These are phyloP conservation scores for Quercus wislizeni DNA, from an alignment of 306 rosid species.

Conservation along the genomic window DNA sequence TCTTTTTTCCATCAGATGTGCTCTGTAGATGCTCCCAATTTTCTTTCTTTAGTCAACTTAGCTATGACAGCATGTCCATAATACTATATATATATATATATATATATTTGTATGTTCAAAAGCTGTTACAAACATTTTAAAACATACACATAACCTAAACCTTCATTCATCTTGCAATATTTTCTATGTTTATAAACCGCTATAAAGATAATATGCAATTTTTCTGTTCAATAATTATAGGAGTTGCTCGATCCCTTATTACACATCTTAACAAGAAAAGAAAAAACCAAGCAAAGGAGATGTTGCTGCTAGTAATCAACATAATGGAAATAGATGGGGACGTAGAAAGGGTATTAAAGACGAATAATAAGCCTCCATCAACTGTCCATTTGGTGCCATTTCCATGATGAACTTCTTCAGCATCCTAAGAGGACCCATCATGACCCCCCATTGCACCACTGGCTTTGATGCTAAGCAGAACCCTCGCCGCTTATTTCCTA, in stretches of 20 bases:
- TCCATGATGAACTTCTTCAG: constrained; percentile 69
- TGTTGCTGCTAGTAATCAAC: constrained; percentile 34
- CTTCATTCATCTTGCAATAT: not conserved
- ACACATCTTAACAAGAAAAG: constrained; percentile 1
- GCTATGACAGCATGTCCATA: too few species aligned
- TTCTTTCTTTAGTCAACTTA: too few species aligned
- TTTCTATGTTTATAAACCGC: not conserved
- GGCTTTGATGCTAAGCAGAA: constrained; percentile 60
- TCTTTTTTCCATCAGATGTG: too few species aligned
- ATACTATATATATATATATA: too few species aligned
- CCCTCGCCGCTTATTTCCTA: constrained; percentile 71
- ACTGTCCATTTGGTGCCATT: constrained; percentile 59
- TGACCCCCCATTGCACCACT: constrained; percentile 66
- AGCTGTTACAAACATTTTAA: not conserved
- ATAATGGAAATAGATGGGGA: constrained; percentile 79
- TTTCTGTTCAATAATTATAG: not conserved
- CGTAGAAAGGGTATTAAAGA: constrained; percentile 67
- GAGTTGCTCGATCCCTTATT: not conserved
- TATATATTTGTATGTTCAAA: too few species aligned
- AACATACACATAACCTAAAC: not conserved
- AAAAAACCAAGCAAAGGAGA: not conserved
- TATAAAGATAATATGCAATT: not conserved
- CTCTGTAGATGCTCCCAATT: too few species aligned
- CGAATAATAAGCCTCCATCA: constrained; percentile 64
- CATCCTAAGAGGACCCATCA: constrained; percentile 61